Evolutionary conservation across 2,329 filamentous ascomycete genomes (phyloP).

Genomic region (Chrysoporthe deuterocubensis): DNA sequence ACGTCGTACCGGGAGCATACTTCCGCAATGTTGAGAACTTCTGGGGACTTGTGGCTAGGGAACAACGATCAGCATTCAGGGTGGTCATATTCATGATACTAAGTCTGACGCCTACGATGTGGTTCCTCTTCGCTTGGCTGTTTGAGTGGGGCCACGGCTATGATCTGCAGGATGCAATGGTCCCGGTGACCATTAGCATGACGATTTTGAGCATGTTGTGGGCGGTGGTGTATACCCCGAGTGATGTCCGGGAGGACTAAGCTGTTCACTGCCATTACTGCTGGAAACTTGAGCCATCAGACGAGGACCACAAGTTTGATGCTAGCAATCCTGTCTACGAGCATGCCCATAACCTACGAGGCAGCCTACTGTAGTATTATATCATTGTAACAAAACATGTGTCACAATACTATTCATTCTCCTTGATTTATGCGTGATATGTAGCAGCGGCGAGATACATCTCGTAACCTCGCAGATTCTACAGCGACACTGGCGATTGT

Average conservation of each 20-base stretch:
- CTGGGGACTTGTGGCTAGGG: constrained; percentile 11
- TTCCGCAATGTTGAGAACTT: constrained; percentile 13
- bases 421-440: not conserved
- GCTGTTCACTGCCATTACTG: not conserved
- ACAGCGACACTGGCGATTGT: not conserved
- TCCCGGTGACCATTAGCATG: constrained; percentile 9
- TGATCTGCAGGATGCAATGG: constrained; percentile 8
- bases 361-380: not conserved
- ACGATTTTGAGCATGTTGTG: constrained; percentile 7
- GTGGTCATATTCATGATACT: constrained; percentile 12
- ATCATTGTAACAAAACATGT: not conserved
- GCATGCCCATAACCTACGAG: too few species aligned
- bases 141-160: constrained; percentile 5
- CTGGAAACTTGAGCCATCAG: too few species aligned
- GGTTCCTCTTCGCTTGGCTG: constrained; percentile 12
- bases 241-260: not conserved
- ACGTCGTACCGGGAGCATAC: not conserved
- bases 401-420: not conserved
- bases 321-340: too few species aligned
- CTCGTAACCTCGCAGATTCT: not conserved
- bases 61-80: constrained; percentile 4
- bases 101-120: constrained; percentile 10
- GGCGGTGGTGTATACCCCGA: not conserved
- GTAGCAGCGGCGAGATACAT: not conserved
- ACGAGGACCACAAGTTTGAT: too few species aligned